phyloP scores from a whole-genome alignment of 1,139 yeast species.

The Candida sp. region DNA sequence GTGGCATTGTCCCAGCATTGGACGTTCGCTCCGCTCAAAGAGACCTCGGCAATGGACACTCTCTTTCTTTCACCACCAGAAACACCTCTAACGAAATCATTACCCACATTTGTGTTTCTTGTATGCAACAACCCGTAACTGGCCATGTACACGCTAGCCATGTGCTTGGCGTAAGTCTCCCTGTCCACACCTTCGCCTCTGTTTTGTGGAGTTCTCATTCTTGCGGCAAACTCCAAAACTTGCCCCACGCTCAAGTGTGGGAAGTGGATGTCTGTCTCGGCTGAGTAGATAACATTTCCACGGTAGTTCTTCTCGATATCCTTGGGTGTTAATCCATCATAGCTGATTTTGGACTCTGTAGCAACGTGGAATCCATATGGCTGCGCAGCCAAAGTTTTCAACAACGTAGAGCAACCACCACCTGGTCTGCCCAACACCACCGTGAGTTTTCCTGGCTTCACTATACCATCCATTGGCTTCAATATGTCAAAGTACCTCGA shows the following conservation, averaged over 20 bases:
- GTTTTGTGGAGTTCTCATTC: constrained; percentile 44
- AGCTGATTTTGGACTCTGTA: constrained; percentile 35
- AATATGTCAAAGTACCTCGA: constrained; percentile 25
- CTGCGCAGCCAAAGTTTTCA: constrained; percentile 36
- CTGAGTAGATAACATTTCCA: constrained; percentile 58
- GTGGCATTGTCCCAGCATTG: constrained; percentile 71
- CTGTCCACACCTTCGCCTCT: constrained; percentile 39
- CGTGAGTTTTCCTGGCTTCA: constrained; percentile 37
- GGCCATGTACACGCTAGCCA: constrained; percentile 48
- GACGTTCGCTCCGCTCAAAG: constrained; percentile 38
- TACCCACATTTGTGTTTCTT: constrained; percentile 38
- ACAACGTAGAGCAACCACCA: constrained; percentile 37
- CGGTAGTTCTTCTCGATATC: constrained; percentile 51
- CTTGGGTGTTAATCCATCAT: constrained; percentile 34
- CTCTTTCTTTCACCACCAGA: constrained; percentile 52
- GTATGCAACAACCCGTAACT: constrained; percentile 43
- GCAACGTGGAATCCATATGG: constrained; percentile 57
- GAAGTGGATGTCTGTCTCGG: constrained; percentile 57
- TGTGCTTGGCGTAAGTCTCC: constrained; percentile 43
- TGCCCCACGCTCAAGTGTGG: constrained; percentile 58
- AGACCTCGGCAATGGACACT: constrained; percentile 48
- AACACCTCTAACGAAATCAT: constrained; percentile 41
- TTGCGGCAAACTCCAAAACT: constrained; percentile 49
- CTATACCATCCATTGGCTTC: constrained; percentile 36
- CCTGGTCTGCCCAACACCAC: constrained; percentile 44